Base-by-base conservation (phyloP, 1,284 basidiomycete species). In the Ustilago xerochloae region DNA sequence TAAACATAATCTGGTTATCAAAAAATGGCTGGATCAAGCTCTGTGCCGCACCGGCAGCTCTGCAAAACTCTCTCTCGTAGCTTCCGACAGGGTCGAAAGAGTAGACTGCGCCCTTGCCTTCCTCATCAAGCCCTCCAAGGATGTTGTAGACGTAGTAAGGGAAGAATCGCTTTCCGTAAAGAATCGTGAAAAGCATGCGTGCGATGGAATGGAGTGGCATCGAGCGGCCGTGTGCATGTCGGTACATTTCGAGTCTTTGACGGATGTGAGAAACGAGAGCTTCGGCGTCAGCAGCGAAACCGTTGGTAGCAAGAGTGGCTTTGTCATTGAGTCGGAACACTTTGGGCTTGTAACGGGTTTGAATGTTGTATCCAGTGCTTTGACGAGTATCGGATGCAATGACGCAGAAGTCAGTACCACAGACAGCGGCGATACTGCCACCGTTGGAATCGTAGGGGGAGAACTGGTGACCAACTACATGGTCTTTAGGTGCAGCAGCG, bases 81-180 rank as follows among this genome's bases (percentile, higher is more conserved):
- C 74, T 79, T 15, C 82, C 82, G 7, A 84, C 82, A 2, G 82
- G 82, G 54, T 84, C 82, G 61, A 83, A 84, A 26, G 70, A 75
- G 68, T 81, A 84, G 13, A 84, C 82, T 16, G 81, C 82, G 16
- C 82, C 82, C 20, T 79, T 80, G 2, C 82, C 82, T 29, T 84
- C 67, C 48, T 84, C 82, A 43, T 84, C 82, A 12, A 84, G 61
- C 9, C 82, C 82, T 6, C 82, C 82, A n/a, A 84, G 69, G 35
- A 84, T 82, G 57, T 84, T 84, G 74, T 82, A 83, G 22, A 83
- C 82, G 72, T 84, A 84, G 69, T 83, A 84, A 32, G 82, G 82
- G 77, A 84, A 84, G 70, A 83, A 82, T 28, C 82, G 77, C 74
- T 84, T 84, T 38, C 78, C 69, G 63, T 84, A 84, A 15, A 84